Evolutionary conservation across 257 asterid genomes (phyloP), one percentile per base, ranked within the genome.

Genomic region (Orobanche coerulescens): DNA sequence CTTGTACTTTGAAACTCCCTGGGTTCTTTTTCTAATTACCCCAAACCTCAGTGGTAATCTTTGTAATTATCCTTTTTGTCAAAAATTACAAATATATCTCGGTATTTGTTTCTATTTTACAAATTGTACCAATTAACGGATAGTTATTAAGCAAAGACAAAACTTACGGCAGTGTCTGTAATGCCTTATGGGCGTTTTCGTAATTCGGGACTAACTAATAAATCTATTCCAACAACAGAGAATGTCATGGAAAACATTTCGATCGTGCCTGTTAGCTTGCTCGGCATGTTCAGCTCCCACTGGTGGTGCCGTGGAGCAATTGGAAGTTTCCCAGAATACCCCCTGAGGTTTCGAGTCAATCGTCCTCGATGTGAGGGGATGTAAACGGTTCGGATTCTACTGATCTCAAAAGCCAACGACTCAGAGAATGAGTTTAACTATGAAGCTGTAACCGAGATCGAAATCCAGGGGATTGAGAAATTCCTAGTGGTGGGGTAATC

Each of bases 221-320:
- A 30, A 36, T 54, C 52, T 58, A 15, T 6, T 44, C 36, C 42
- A 9, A 28, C 43, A 18, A 52, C 48, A 48, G 82, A 90, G 97
- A 79, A 78, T 58, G 70, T 85, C n/a, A 71, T 77, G 1, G 64
- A 61, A 36, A 69, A 70, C 64, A 53, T 80, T 31, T 79, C 76
- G 9, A 80, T 87, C 4, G 94, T 94, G 52, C 84, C 95, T 30
- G 85, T 90, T 43, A 96, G 97, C 34, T 74, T 90, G 69, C 83
- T 90, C 19, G 85, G 80, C 74, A 90, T 90, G 97, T 81, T 87
- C 84, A 90, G 85, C 75, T 61, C n/a, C n/a, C n/a, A n/a, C 87
- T 4, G 73, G 87, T 46, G 97, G 95, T 33, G 96, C 96, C 12
- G 74, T 85, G 51, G 95, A 90, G 71, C 83, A 73, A 65, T 68